Base-by-base conservation (phyloP, 148 eudicot genomes). In the Suaeda aralocaspica region DNA sequence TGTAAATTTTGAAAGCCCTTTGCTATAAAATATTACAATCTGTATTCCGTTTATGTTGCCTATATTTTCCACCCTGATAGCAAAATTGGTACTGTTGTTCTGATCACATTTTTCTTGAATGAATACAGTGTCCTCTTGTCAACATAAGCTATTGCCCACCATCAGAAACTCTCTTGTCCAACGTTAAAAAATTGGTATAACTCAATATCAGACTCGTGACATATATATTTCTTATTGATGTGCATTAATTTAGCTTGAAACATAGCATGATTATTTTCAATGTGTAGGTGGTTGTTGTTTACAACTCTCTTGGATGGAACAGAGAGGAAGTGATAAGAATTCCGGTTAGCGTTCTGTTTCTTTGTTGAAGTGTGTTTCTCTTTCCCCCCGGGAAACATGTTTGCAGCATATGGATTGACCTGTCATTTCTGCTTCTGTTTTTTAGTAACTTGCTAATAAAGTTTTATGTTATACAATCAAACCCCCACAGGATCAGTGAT, bases 101-200 rank as follows among this genome's bases (percentile, higher is more conserved):
- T 71, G 67, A 77, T 56, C 34, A 49, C 73, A 48, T 69, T 72
- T n/a, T 53, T 66, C 19, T 79, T 60, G 28, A 50, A 71, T 55
- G 67, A 72, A 73, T 80, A 64, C 85, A 89, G 95, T 89, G 95
- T 72, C 91, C 91, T 48, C 91, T 89, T 66, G 87, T 89, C 51
- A 89, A 89, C 76, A 67, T 89, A 72, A 89, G 89, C 72, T 89
- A 83, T 48, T 89, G 95, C 70, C 91, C 91, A 72, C 83, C 91
- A 68, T 84, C 95, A 33, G 95, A 89, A 80, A 74, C 82, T 50
- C 77, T 72, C 55, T 72, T 89, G 77, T 73, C 86, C 57, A 74
- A 55, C 50, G 87, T 84, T 44, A 89, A 87, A 74, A 75, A 72
- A 53, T 80, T 89, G 86, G 95, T 89, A 81, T 76, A 78, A 74